Conservation (phyloP, 2,329 filamentous ascomycete species). For the Fusarium denticulatum region DNA sequence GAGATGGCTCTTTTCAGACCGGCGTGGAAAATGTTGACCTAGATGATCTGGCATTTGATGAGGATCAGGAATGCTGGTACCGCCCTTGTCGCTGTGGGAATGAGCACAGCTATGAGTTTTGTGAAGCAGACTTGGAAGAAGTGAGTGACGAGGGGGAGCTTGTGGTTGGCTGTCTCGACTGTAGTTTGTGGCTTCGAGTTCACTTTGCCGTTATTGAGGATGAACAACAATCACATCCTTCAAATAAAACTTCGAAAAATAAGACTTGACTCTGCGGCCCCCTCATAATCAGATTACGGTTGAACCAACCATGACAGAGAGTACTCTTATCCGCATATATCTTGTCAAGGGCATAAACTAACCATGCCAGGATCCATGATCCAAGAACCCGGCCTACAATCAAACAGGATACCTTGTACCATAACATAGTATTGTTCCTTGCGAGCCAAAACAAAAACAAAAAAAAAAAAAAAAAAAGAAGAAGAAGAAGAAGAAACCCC, state of each 20-base stretch:
- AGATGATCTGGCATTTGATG: conserved; percentile 69
- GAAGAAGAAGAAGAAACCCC: not conserved
- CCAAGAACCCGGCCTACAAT: not conserved
- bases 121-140: conserved; percentile 68
- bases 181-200: conserved; percentile 73
- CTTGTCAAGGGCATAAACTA: not conserved
- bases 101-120: conserved; percentile 66
- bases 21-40: conserved; percentile 72
- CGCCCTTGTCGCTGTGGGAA: conserved; percentile 72
- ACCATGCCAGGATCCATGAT: not conserved
- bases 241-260: conserved; percentile 23
- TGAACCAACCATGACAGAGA: not conserved
- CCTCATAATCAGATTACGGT: not conserved
- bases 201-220: conserved; percentile 66
- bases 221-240: conserved; percentile 18
- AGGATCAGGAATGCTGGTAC: conserved; percentile 61
- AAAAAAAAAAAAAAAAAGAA: not conserved
- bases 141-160: conserved; percentile 67
- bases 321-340: not conserved
- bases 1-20: conserved; percentile 57
- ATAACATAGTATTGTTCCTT: not conserved
- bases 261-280: conserved; percentile 34
- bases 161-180: conserved; percentile 72
- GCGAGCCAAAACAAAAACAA: not conserved
- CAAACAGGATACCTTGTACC: not conserved